Percentiles rank a stretch among this genome's conserved stretches.
phyloP scores from a whole-genome alignment of 1,284 basidiomycete genomes.

The Sanghuangporus baumii region DNA sequence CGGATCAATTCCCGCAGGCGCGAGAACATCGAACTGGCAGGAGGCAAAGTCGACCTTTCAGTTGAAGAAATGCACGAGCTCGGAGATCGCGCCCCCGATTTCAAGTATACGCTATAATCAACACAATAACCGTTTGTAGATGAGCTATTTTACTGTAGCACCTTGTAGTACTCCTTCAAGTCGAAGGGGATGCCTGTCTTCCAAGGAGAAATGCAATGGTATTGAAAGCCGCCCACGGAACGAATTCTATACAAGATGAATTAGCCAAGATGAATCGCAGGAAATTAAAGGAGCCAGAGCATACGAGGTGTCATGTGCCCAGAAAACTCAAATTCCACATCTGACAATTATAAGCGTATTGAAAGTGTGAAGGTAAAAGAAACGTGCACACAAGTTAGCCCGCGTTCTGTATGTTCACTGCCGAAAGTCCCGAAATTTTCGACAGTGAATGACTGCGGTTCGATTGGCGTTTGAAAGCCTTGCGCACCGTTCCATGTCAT shows the following conservation, averaged over 20 bases:
- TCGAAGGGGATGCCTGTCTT: conserved; percentile 42
- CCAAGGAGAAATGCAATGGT: conserved; percentile 46
- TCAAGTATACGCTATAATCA: conserved; percentile 45
- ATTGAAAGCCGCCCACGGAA: conserved; percentile 50
- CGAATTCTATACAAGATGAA: conserved; percentile 39
- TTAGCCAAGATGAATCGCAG: background rate
- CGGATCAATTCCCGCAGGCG: conserved; percentile 46
- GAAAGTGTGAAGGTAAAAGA: background rate
- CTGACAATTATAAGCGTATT: conserved; percentile 24
- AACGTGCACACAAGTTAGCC: conserved; percentile 29
- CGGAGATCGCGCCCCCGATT: conserved; percentile 62
- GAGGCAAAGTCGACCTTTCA: conserved; percentile 33
- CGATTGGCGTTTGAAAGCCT: conserved; percentile 36
- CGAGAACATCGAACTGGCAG: conserved; percentile 18
- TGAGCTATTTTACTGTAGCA: background rate
- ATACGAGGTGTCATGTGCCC: conserved; percentile 57
- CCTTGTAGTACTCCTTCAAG: conserved; percentile 19
- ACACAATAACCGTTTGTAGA: background rate
- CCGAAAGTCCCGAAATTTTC: conserved; percentile 33
- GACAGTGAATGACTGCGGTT: conserved; percentile 31
- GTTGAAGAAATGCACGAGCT: conserved; percentile 41
- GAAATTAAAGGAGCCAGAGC: conserved; percentile 16
- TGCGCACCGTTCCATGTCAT: conserved; percentile 37
- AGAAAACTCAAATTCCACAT: conserved; percentile 50
- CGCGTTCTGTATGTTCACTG: conserved; percentile 32